phyloP scores from a whole-genome alignment of 1,139 yeast genomes.

The Wickerhamiella infanticola region DNA sequence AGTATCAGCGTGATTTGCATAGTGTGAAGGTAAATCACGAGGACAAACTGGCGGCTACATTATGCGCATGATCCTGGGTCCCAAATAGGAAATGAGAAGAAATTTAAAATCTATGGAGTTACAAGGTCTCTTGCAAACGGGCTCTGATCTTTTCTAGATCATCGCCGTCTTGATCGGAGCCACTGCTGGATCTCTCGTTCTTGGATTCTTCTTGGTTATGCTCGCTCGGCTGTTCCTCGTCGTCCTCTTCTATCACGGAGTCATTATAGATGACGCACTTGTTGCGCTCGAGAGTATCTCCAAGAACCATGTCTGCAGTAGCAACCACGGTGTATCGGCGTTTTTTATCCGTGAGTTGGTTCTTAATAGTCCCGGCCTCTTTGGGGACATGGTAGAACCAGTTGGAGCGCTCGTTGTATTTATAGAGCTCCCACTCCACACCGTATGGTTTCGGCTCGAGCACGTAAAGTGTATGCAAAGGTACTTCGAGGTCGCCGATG shows the following conservation, averaged over 20 bases:
- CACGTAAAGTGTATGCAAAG: conserved; percentile 77
- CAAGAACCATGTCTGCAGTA: conserved; percentile 13
- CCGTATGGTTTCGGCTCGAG: conserved; percentile 92
- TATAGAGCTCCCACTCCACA: conserved; percentile 79
- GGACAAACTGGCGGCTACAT: no score
- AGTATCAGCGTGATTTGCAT: neutral
- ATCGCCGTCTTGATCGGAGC: neutral
- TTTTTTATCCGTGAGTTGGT: conserved; percentile 13
- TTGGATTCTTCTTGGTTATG: neutral
- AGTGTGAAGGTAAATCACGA: no score
- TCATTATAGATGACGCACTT: neutral
- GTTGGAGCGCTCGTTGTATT: conserved; percentile 63
- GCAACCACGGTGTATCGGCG: conserved; percentile 16
- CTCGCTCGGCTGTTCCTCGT: neutral
- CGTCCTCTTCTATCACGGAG: conserved; percentile 2
- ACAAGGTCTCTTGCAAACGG: neutral
- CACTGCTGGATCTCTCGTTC: neutral
- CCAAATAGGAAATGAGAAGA: neutral
- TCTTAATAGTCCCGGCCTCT: conserved; percentile 17
- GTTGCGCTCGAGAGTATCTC: conserved; percentile 7
- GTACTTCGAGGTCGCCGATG: conserved; percentile 83
- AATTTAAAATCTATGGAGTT: neutral
- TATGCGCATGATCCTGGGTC: neutral
- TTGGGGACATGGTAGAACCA: conserved; percentile 56
- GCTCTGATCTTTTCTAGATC: neutral